Evolutionary conservation across 2,329 filamentous ascomycete species (phyloP), one percentile per base, ranked within the genome.

Genomic region (Hypoxylon sp.): DNA sequence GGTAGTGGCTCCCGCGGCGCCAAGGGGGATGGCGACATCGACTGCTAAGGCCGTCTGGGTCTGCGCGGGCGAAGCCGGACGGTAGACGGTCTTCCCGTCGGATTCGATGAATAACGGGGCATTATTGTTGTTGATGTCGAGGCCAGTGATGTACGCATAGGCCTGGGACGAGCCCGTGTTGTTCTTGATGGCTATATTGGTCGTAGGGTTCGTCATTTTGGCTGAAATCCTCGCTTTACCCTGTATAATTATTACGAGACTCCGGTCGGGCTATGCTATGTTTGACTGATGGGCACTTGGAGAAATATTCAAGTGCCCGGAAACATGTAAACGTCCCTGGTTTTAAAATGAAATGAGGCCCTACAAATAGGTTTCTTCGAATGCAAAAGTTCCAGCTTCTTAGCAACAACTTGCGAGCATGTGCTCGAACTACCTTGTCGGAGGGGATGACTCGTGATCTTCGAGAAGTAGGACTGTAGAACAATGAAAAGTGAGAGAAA

Each of bases 111-210:
- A 81, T 64, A 90, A 84, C 19, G 89, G 81, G 12, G 82, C 82
- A 71, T 87, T 86, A 74, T 85, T 83, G 16, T 86, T 85, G 74
- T 88, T 84, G 46, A 90, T 74, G 30, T 88, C 87, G 16, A 83
- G 81, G 19, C 91, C 91, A 1, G 89, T 94, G 73, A 96, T 85
- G 76, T 92, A 91, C 19, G 88, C 91, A 72, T 87, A 93, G 45
- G 88, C 85, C 32, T 78, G 84, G 55, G 81, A 78, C 1, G 89
- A 89, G 29, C 79, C 79, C 1, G 90, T 91, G 71, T 87, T 86
- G 79, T 94, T 94, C 71, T 85, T 81, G 19, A 94, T 78, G 9
- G 85, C 84, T 63, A 93, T 84, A 54, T 86, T 81, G 47, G 92
- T 80, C 7, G 85, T 88, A 45, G 72, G 71, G 60, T 74, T 74